These are phyloP conservation scores for Cardamine chenopodiifolia DNA, from an alignment of 345 rosid genomes.

Conservation along the genomic window DNA sequence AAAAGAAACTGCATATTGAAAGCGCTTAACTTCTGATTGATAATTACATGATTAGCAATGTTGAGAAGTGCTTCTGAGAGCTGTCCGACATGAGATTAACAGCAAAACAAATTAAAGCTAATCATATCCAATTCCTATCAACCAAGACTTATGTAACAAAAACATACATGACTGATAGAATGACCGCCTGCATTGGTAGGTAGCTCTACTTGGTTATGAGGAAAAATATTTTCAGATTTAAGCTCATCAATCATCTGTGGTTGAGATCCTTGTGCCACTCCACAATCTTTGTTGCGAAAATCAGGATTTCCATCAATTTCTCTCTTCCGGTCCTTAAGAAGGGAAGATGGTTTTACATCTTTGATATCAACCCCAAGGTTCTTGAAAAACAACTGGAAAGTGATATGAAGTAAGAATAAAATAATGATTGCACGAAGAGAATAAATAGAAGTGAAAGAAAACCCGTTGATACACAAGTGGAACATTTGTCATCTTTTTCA, in stretches of 20 bases:
- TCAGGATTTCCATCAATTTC: constrained; percentile 94
- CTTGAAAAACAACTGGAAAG: constrained; percentile 68
- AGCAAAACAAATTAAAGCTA: constrained; percentile 8
- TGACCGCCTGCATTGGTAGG: constrained; percentile 29
- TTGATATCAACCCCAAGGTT: constrained; percentile 80
- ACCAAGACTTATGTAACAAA: no score
- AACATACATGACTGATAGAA: no score
- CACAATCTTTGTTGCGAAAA: constrained; percentile 77
- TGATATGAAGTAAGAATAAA: not conserved
- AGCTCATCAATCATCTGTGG: constrained; percentile 68
- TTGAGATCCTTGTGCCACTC: constrained; percentile 51
- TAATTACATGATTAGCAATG: constrained; percentile 75
- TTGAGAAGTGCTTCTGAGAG: constrained; percentile 73
- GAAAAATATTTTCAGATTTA: constrained; percentile 52
- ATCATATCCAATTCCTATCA: no score
- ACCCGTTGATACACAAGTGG: not conserved
- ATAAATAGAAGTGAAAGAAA: not conserved
- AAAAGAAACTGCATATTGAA: constrained; percentile 76
- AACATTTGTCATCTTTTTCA: not conserved
- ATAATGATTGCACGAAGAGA: not conserved
- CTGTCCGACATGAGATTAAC: constrained; percentile 48
- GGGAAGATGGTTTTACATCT: constrained; percentile 71
- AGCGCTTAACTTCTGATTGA: constrained; percentile 72
- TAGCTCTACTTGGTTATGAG: constrained; percentile 67
- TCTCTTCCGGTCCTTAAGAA: constrained; percentile 76